Base-by-base conservation (phyloP, 495 filamentous ascomycete genomes). In the Umbilicaria muhlenbergii region DNA sequence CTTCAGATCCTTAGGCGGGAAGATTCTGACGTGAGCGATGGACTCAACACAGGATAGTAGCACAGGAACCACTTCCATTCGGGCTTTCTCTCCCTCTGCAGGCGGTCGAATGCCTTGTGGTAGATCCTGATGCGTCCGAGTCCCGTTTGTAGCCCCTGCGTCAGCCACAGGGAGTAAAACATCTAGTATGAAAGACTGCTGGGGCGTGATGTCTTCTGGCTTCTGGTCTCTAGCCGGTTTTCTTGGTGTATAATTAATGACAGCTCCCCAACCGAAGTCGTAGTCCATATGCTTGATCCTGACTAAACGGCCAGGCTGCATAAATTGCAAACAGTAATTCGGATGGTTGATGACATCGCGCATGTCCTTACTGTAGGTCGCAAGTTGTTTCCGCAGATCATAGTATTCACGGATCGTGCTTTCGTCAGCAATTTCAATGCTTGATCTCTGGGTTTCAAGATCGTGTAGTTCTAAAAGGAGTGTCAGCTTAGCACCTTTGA, bases 201-300 rank as follows among this genome's bases (percentile, higher is more conserved):
- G 84, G 0, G 78, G 72, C 11, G 67, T 64, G 28, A 78, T 71
- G 19, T 82, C 73, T 34, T 84, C 74, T 38, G 70, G 63, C 13
- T 66, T 74, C n/a, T 73, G 61, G 12, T 68, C 65, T 54, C 76
- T 83, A 11, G 66, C 63, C 11, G 66, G 59, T 52, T 68, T 71
- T 32, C 86, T 77, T 42, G 67, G 63, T 2, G 69, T 73, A 48
- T 72, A 78, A 44, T 83, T 80, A 11, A 93, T 72, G 15, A 94
- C 73, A 1, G 81, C 78, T 41, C 89, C 91, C 92, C 91, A 98
- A 34, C 87, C 91, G 57, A 86, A 98, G 54, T 95, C 85, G 46
- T 74, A 60, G 40, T 80, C 77, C 38, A 77, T 73, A 53, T 83
- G 73, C 53, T 81, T 84, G 46, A 96, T 78, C 37, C 77, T 74